A percentile compares a stretch with the other conserved stretches of the same genome.
Conservation (phyloP, 495 filamentous ascomycete genomes). For the Aspergillus panamensis region DNA sequence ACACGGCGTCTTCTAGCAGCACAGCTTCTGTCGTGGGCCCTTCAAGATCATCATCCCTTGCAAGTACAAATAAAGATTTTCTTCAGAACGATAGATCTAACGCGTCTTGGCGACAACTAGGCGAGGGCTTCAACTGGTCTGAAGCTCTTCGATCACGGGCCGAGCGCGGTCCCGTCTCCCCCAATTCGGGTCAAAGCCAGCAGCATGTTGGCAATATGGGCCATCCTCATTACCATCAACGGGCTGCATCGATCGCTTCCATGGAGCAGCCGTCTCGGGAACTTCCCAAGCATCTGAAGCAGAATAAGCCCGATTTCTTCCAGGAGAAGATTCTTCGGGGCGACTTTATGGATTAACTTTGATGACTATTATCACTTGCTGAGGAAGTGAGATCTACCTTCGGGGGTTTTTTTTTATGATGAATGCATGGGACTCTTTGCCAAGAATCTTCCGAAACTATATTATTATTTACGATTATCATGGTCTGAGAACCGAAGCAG, state of each 20-base stretch:
- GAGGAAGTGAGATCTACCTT: no score
- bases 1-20: conserved; percentile 23
- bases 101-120: conserved; percentile 55
- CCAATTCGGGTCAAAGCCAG: conserved; percentile 35
- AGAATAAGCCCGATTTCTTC: conserved; percentile 80
- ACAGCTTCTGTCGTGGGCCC: conserved; percentile 18
- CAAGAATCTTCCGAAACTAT: no score
- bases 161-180: conserved; percentile 64
- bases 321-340: conserved; percentile 96
- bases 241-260: conserved; percentile 61
- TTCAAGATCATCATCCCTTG: conserved; percentile 33
- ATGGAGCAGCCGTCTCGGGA: conserved; percentile 66
- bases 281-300: conserved; percentile 62
- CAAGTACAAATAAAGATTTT: conserved; percentile 39
- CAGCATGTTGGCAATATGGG: conserved; percentile 23
- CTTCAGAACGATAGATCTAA: conserved; percentile 46
- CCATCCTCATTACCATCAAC: conserved; percentile 42
- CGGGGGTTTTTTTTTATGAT: no score
- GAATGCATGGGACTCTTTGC: no score
- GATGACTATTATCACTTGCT: no score
- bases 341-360: conserved; percentile 87
- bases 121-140: conserved; percentile 92
- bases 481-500: no score
- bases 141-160: conserved; percentile 88
- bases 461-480: no score